Evolutionary conservation across 441 rosid genomes (phyloP).

Genomic region (Macaranga tanarius): DNA sequence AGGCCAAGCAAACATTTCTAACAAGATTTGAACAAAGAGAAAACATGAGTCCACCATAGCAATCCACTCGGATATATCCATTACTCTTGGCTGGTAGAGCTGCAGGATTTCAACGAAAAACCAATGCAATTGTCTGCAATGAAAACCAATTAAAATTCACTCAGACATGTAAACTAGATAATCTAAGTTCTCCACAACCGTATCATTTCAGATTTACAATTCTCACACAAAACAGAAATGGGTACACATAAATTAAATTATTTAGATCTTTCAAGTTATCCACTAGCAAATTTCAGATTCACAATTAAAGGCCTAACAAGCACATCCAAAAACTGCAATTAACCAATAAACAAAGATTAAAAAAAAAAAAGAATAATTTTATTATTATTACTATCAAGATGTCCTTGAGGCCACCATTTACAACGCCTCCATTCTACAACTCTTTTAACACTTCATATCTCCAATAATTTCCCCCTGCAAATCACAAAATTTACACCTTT

Average conservation of each 20-base stretch:
- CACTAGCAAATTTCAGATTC: too few relatives aligned
- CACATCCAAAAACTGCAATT: too few relatives aligned
- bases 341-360: neutral
- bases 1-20: neutral
- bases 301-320: too few relatives aligned
- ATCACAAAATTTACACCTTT: too few relatives aligned
- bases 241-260: too few relatives aligned
- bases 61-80: conserved; percentile 91
- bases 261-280: too few relatives aligned
- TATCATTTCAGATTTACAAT: too few relatives aligned
- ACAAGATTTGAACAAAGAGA: too few relatives aligned
- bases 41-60: conserved; percentile 97
- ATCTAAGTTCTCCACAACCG: too few relatives aligned
- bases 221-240: too few relatives aligned
- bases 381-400: conserved; percentile 59
- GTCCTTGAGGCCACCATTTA: conserved; percentile 85
- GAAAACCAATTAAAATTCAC: conserved; percentile 63
- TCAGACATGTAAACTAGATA: conserved; percentile 52
- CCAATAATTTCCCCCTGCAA: conserved; percentile 44
- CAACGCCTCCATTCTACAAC: conserved; percentile 88
- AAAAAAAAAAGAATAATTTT: conserved; percentile 9
- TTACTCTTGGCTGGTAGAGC: conserved; percentile 70
- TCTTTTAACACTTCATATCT: conserved; percentile 80
- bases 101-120: conserved; percentile 92
- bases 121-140: conserved; percentile 91